Evolutionary conservation across 1,139 yeast genomes (phyloP), one percentile per base, ranked within the genome.

Genomic region (Nakaseomyces sp.): DNA sequence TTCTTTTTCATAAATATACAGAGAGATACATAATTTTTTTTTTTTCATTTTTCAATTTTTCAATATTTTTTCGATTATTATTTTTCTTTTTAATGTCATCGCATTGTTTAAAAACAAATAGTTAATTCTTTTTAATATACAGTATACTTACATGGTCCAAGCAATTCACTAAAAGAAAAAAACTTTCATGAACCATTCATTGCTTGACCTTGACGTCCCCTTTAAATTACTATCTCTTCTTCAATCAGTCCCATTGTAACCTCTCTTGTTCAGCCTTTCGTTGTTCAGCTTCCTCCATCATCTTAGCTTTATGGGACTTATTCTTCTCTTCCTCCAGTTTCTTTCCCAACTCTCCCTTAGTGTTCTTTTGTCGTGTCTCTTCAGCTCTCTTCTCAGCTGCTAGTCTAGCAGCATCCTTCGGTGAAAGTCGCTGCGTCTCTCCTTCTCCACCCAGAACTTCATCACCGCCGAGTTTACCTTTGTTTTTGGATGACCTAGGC

Each of bases 311-410:
- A 16, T 51, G 49, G 7, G 54, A 50, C 33, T 57, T 56, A 17
- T 51, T 52, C 20, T 60, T 50, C 43, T 60, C 61, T 42, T 53
- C 47, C 2, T 57, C 63, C 18, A 60, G 44, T 46, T 55, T 58
- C 46, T 51, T 53, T 9, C 63, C 61, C 20, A 61, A 38, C 16
- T 50, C 54, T 25, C 63, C 62, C 31, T 53, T 54, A 3, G 55
- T 49, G 13, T 50, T 44, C 38, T 53, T 49, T 35, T 56, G 56
- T 19, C 49, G 48, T 2, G 49, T 41, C 18, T 58, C 57, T 33
- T 56, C 50, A 7, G 49, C 40, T 42, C 65, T 47, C 43, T 54
- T 55, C 36, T 61, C 64, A 3, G 65, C 64, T 3, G 65, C 65
- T 16, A 52, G 32, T 36, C 59, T 50, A 4, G 65, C 64, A 5